Percentiles rank a stretch among this genome's conserved stretches.
Evolutionary conservation across 306 rosid genomes (phyloP).

Genomic region (Prunus padus): DNA sequence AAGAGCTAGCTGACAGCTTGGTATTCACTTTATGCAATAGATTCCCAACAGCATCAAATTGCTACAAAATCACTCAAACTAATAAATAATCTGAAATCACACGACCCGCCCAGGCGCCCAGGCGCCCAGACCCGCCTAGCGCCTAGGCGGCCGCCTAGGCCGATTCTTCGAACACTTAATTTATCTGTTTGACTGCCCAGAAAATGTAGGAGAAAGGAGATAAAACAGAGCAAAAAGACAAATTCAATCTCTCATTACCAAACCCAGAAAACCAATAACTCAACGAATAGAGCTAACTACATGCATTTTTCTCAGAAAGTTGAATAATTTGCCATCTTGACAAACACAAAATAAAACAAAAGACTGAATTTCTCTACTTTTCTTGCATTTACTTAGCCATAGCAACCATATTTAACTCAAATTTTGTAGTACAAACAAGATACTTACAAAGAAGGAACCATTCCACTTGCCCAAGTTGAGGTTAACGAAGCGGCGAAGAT

Average conservation of each 20-base stretch:
- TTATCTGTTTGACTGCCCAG: not conserved
- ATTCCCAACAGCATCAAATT: constrained; percentile 82
- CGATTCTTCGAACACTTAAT: not conserved
- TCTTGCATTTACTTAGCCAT: not conserved
- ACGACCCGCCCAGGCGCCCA: too few species aligned
- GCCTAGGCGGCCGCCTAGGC: too few species aligned
- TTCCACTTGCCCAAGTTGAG: constrained; percentile 80
- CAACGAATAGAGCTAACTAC: not conserved
- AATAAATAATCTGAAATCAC: not conserved
- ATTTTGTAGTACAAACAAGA: not conserved
- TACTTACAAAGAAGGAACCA: constrained; percentile 80
- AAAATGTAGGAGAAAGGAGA: not conserved
- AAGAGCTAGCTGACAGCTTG: constrained; percentile 82
- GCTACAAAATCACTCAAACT: constrained; percentile 35
- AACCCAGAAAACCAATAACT: constrained; percentile 4
- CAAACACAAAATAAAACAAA: not conserved
- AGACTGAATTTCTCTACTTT: not conserved
- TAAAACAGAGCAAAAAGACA: not conserved
- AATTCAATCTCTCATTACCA: not conserved
- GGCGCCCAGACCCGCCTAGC: too few species aligned
- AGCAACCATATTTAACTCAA: not conserved
- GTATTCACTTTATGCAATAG: constrained; percentile 70
- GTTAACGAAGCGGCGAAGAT: constrained; percentile 58
- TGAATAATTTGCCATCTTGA: not conserved
- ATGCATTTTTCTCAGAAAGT: not conserved